phyloP scores from a whole-genome alignment of 768 basidiomycete genomes.

The Leccinellum luteum region DNA sequence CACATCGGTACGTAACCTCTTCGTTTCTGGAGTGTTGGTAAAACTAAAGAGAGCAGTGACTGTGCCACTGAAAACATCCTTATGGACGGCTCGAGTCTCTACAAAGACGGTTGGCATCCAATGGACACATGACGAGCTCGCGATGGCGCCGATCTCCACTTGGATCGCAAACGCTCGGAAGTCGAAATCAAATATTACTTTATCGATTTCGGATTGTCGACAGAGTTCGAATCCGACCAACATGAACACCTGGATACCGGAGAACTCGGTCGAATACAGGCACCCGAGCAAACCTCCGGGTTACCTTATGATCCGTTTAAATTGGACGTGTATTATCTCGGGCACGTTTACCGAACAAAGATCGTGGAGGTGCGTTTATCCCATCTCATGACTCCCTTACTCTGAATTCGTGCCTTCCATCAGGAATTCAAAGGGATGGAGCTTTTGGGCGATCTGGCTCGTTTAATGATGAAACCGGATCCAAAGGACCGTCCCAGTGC shows the following conservation, averaged over 20 bases:
- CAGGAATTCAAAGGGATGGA: slow-evolving; percentile 12
- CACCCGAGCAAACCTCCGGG: slow-evolving; percentile 21
- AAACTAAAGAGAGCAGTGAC: no score
- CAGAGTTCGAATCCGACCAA: slow-evolving; percentile 14
- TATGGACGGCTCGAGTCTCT: slow-evolving; percentile 25
- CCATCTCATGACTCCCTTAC: background rate
- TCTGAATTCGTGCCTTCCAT: background rate
- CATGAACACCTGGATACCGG: background rate
- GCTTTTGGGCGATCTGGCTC: background rate
- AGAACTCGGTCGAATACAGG: slow-evolving; percentile 9
- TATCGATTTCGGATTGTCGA: slow-evolving; percentile 37
- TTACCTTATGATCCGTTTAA: slow-evolving; percentile 32
- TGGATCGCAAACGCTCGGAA: slow-evolving; percentile 22
- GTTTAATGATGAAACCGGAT: slow-evolving; percentile 5
- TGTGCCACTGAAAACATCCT: slow-evolving; percentile 28
- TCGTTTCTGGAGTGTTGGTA: no score
- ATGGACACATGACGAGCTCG: slow-evolving; percentile 1
- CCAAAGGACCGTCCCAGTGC: slow-evolving; percentile 5
- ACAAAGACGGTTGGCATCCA: slow-evolving; percentile 29
- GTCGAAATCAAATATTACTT: slow-evolving; percentile 31
- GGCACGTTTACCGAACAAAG: slow-evolving; percentile 21
- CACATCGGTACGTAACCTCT: slow-evolving; percentile 29
- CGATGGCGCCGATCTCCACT: slow-evolving; percentile 14
- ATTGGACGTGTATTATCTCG: slow-evolving; percentile 29
- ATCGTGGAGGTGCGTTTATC: slow-evolving; percentile 10